A percentile compares a stretch with the other conserved stretches of the same genome.
Conservation (phyloP, 768 basidiomycete species). For the Russula sp. region DNA sequence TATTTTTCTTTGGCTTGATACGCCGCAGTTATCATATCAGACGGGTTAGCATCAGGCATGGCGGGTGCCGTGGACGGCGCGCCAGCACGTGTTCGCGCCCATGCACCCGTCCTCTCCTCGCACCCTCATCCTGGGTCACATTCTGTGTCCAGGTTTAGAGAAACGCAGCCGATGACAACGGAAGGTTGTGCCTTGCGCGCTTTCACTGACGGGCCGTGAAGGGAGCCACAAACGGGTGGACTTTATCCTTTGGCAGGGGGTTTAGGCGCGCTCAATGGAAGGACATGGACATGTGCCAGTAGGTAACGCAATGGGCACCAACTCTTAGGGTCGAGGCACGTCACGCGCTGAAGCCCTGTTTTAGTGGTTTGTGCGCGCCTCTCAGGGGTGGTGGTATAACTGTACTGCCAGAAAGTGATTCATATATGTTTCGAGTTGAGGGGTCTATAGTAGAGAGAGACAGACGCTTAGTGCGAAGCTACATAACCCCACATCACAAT, state of each 20-base stretch:
- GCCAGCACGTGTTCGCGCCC: slow-evolving; percentile 3
- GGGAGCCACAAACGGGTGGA: neutral
- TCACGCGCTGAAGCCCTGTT: neutral
- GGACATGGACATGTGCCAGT: slow-evolving; percentile 1
- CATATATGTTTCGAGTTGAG: slow-evolving; percentile 5
- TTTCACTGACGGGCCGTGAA: neutral
- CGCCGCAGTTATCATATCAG: neutral
- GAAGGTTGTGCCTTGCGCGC: slow-evolving; percentile 15
- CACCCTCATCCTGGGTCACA: neutral
- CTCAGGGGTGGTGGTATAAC: neutral
- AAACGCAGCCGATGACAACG: slow-evolving; percentile 14
- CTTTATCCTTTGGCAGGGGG: neutral
- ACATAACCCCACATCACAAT: slow-evolving; percentile 3
- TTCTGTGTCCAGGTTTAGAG: neutral
- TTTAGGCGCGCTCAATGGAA: slow-evolving; percentile 8
- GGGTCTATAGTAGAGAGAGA: neutral
- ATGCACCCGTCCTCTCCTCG: neutral
- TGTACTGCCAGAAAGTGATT: neutral
- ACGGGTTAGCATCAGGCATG: neutral
- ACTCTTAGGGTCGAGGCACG: neutral
- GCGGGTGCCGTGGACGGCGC: neutral
- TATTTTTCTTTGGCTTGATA: neutral
- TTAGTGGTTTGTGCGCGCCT: neutral
- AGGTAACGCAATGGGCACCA: neutral
- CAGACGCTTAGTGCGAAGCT: slow-evolving; percentile 6